Evolutionary conservation across 176 grass and related monocot species (phyloP).

Genomic region (Oryza longistaminata): DNA sequence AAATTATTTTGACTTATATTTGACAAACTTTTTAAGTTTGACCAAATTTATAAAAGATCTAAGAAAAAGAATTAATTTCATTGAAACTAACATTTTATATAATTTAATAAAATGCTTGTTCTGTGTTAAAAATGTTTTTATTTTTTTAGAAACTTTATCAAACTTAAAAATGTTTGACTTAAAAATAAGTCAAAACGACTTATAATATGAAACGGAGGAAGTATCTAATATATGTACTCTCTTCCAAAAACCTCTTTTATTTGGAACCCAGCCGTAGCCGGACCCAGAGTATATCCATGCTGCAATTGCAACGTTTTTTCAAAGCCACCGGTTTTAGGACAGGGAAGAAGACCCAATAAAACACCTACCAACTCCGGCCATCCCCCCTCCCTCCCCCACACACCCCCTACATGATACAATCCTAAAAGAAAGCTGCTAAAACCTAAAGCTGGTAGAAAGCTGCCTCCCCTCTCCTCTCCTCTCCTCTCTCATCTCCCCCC

Average conservation of each 20-base stretch:
- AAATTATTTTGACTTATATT: no score
- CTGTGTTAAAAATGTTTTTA: no score
- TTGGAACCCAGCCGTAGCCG: background rate
- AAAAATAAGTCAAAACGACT: no score
- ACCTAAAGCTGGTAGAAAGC: conserved; percentile 74
- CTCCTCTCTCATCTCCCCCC: background rate
- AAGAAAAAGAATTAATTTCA: no score
- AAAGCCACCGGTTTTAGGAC: background rate
- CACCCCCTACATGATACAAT: conserved; percentile 45
- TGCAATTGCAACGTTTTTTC: background rate
- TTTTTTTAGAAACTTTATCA: no score
- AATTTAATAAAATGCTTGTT: no score
- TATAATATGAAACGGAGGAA: no score
- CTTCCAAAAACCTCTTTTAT: background rate
- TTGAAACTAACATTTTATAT: no score
- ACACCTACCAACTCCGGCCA: conserved; percentile 41
- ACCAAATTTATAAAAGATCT: no score
- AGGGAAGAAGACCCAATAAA: conserved; percentile 35
- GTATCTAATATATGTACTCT: background rate
- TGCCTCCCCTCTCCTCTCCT: conserved; percentile 24
- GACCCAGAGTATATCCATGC: background rate
- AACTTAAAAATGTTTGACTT: no score
- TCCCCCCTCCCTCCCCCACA: background rate
- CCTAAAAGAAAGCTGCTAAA: conserved; percentile 73
- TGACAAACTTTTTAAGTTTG: no score